These are phyloP conservation scores for Babjeviella inositovora DNA, from an alignment of 805 yeast species.

Conservation along the genomic window DNA sequence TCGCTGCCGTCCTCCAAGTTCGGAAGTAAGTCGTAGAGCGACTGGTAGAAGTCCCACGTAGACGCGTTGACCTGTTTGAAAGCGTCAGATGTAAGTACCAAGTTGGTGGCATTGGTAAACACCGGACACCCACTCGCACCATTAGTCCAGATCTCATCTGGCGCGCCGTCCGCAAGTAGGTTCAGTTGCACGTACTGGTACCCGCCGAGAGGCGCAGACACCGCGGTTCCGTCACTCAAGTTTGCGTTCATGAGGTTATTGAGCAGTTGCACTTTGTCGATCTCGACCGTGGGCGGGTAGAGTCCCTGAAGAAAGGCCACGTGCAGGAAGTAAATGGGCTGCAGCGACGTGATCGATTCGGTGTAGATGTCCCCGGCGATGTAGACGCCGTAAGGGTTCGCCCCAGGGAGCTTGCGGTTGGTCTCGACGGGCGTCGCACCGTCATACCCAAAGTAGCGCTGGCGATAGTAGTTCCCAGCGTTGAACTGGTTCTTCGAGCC, in stretches of 20 bases:
- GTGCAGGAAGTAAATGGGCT: conserved; percentile 22
- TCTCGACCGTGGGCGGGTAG: conserved; percentile 20
- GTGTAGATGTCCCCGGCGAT: conserved; percentile 17
- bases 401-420: conserved; percentile 11
- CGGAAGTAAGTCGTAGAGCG: conserved; percentile 11
- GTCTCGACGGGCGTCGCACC: conserved; percentile 8
- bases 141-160: conserved; percentile 19
- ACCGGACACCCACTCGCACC: conserved; percentile 26
- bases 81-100: conserved; percentile 10
- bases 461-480: conserved; percentile 21
- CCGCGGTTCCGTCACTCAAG: conserved; percentile 19
- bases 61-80: conserved; percentile 15
- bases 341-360: conserved; percentile 13
- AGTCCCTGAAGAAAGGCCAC: conserved; percentile 27
- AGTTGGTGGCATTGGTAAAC: conserved; percentile 13
- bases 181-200: conserved; percentile 27
- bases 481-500: conserved; percentile 19
- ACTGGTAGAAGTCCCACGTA: conserved; percentile 18
- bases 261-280: conserved; percentile 5
- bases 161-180: conserved; percentile 15
- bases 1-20: conserved; percentile 9
- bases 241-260: conserved; percentile 11
- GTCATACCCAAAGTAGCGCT: conserved; percentile 22
- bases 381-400: conserved; percentile 16
- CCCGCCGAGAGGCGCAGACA: conserved; percentile 20